phyloP scores from a whole-genome alignment of 305 asterid species.

The Fraxinus latifolia region DNA sequence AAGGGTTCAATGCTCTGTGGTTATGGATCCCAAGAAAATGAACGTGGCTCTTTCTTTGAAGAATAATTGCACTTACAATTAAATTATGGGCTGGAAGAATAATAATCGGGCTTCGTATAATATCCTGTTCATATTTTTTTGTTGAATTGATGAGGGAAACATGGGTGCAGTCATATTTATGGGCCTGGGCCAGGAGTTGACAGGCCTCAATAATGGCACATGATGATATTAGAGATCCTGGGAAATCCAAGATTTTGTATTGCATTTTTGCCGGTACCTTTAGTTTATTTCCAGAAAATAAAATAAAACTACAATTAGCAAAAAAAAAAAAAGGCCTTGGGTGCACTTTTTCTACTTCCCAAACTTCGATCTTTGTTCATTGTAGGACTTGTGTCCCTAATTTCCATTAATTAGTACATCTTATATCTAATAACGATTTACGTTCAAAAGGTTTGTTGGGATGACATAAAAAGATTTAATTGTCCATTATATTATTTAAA shows the following conservation, averaged over 20 bases:
- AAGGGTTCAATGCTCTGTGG: conserved; percentile 51
- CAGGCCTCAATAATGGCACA: background rate
- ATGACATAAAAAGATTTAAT: background rate
- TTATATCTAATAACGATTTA: background rate
- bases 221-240: background rate
- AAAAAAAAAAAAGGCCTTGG: background rate
- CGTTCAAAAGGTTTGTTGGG: background rate
- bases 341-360: background rate
- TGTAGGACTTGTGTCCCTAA: background rate
- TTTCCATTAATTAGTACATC: background rate
- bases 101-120: background rate
- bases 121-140: conserved; percentile 13
- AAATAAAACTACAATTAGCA: background rate
- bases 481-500: background rate
- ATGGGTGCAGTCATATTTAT: background rate
- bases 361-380: background rate
- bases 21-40: conserved; percentile 51
- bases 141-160: background rate
- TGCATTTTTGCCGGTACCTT: background rate
- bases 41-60: conserved; percentile 42
- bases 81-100: background rate
- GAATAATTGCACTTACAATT: conserved; percentile 39
- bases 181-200: background rate
- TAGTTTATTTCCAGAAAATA: background rate
- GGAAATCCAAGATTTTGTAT: background rate